Conservation (phyloP, 2,329 filamentous ascomycete genomes). For the Aspergillus vadensis region DNA sequence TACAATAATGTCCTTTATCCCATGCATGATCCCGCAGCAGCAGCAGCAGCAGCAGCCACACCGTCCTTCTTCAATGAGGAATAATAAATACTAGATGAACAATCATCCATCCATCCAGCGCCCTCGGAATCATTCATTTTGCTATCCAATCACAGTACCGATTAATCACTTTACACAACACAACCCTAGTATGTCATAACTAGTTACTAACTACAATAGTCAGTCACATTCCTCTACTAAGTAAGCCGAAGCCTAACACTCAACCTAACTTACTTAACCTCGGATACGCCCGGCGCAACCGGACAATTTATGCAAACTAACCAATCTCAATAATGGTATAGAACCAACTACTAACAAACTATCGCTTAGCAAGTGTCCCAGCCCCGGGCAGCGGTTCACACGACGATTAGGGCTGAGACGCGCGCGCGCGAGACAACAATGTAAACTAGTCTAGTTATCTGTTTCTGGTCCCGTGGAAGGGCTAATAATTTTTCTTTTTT, state of each 20-base stretch:
- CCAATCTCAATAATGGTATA: background rate
- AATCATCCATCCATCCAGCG: no score
- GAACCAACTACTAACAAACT: background rate
- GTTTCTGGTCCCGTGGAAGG: background rate
- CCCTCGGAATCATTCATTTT: no score
- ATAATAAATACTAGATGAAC: background rate
- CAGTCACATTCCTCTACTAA: no score
- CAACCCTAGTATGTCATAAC: background rate
- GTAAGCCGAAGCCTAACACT: no score
- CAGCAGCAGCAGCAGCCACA: background rate
- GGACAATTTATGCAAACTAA: background rate
- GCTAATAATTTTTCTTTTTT: background rate
- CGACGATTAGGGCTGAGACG: slow-evolving; percentile 2
- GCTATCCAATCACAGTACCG: no score
- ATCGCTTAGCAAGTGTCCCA: background rate
- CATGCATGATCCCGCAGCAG: background rate
- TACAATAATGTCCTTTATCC: background rate
- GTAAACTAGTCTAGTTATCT: no score
- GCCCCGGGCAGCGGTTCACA: background rate
- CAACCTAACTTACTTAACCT: background rate
- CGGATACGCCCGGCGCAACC: background rate
- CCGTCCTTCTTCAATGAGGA: background rate
- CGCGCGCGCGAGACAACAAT: background rate
- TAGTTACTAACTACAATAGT: no score
- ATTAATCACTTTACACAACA: no score